These are phyloP conservation scores for Mucor velutinosus DNA, from an alignment of 371 early-diverging fungal genomes.

Conservation along the genomic window DNA sequence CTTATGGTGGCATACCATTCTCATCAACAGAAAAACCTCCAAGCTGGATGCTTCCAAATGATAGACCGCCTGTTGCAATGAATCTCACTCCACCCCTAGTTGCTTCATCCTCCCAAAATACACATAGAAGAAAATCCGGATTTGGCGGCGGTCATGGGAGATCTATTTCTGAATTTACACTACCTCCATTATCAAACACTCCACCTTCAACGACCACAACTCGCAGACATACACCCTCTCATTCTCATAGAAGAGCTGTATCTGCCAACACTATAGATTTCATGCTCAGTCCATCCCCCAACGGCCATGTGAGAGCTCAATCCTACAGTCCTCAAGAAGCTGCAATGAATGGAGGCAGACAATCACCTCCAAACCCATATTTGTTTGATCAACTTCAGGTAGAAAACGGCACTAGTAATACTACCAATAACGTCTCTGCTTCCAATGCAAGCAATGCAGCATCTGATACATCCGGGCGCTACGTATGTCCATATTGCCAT, in stretches of 20 bases:
- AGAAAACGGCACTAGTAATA: background rate
- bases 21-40: constrained; percentile 15
- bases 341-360: background rate
- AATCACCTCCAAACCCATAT: background rate
- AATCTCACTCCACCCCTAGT: background rate
- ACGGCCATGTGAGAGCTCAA: constrained; percentile 10
- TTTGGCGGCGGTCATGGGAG: constrained; percentile 19
- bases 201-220: constrained; percentile 13
- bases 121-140: constrained; percentile 23
- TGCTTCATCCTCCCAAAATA: background rate
- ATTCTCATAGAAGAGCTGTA: constrained; percentile 23
- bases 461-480: constrained; percentile 42
- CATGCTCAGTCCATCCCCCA: constrained; percentile 16
- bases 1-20: constrained; percentile 14
- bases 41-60: constrained; percentile 24
- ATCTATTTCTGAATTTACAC: constrained; percentile 24
- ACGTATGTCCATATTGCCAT: constrained; percentile 68
- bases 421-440: background rate
- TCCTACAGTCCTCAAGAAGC: constrained; percentile 27
- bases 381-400: constrained; percentile 4
- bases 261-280: constrained; percentile 29
- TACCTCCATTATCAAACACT: constrained; percentile 11
- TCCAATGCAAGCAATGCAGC: background rate
- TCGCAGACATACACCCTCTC: constrained; percentile 15
- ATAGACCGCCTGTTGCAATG: constrained; percentile 5